These are phyloP conservation scores for Gremmenia infestans DNA, from an alignment of 2,329 filamentous ascomycete species.

Conservation along the genomic window DNA sequence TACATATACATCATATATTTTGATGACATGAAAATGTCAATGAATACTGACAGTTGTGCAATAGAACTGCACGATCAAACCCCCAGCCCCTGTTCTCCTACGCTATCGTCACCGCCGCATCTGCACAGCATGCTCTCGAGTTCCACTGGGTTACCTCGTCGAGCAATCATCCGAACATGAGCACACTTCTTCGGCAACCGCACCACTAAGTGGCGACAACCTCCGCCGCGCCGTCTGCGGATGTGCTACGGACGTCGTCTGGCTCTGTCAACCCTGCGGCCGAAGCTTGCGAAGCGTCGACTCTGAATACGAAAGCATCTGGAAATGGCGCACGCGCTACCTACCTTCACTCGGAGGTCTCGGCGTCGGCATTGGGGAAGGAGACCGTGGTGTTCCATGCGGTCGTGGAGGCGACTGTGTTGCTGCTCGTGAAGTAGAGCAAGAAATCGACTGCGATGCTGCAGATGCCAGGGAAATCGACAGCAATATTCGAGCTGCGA, in stretches of 20 bases:
- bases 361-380: conserved; percentile 83
- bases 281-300: conserved; percentile 60
- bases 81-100: conserved; percentile 62
- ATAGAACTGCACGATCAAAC: conserved; percentile 87
- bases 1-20: neutral
- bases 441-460: conserved; percentile 82
- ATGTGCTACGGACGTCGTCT: conserved; percentile 54
- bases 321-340: conserved; percentile 87
- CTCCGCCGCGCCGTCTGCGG: conserved; percentile 24
- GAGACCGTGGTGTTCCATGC: conserved; percentile 82
- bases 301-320: conserved; percentile 61
- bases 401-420: conserved; percentile 73
- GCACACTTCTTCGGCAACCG: conserved; percentile 41
- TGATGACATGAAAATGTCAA: conserved; percentile 61
- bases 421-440: conserved; percentile 70
- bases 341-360: conserved; percentile 74
- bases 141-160: conserved; percentile 56
- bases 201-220: conserved; percentile 38
- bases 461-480: conserved; percentile 52
- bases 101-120: conserved; percentile 75
- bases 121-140: conserved; percentile 68
- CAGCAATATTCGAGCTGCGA: conserved; percentile 14
- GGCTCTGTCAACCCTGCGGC: conserved; percentile 83
- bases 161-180: conserved; percentile 16
- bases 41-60: conserved; percentile 33